Evolutionary conservation across 2,329 filamentous ascomycete species (phyloP), one percentile per base, ranked within the genome.

Genomic region (Colletotrichum costaricense): DNA sequence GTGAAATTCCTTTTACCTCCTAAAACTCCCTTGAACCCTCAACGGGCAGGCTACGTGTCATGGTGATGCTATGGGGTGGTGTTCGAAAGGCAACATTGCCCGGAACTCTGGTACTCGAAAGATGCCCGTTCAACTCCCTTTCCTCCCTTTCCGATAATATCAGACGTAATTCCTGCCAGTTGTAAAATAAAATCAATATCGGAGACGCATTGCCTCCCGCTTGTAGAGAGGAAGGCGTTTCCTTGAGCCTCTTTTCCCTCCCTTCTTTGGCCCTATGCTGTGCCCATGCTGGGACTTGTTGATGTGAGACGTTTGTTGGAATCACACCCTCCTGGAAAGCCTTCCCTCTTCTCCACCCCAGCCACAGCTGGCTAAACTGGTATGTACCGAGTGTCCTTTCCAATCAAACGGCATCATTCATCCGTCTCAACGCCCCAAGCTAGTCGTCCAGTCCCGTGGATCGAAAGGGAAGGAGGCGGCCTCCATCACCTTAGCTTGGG

Each of bases 81-180:
- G 26, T 52, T 9, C 14, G 49, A 33, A 52, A 52, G 49, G 16
- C 60, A 63, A 55, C 30, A 22, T 63, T 5, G 30, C 33, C 5
- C 6, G 38, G 49, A 56, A 56, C 30, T 26, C 7, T 16, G 33
- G 55, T 56, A 24, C 22, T 55, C 12, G 55, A 26, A 54, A 46
- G 46, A 42, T 63, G 24, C 63, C 52, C 52, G 33, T 65, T 33
- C 35, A 66, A 66, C 63, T 66, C 63, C 54, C 26, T 22, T 58
- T 19, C 19, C 28, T 56, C 24, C 52, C 63, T 42, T 42, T 49
- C 16, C 28, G 22, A 56, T 54, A 63, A 52, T 35, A 30, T 49
- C 28, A 35, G 49, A 24, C 62, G 12, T 22, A 14, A 54, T 26
- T 63, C 46, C 46, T 26, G 28, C n/a, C 46, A 24, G 16, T 14